A percentile compares a stretch with the other conserved stretches of the same genome.
Evolutionary conservation across 1,284 basidiomycete species (phyloP).

Genomic region (Trametes versicolor): DNA sequence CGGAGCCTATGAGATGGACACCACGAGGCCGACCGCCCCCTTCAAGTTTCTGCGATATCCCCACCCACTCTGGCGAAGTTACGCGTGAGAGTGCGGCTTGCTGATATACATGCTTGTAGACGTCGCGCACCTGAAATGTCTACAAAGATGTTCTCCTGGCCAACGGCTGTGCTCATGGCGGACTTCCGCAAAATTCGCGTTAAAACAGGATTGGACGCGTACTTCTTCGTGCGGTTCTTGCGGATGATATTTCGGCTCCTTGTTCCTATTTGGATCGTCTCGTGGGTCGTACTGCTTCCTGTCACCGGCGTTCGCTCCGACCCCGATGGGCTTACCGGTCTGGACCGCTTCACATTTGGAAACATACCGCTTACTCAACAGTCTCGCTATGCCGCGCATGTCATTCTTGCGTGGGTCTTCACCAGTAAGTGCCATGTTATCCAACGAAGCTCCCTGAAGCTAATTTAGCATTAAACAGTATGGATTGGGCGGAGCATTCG

Average conservation of each 20-base stretch:
- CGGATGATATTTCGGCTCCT: slow-evolving; percentile 85
- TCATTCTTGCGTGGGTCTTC: slow-evolving; percentile 78
- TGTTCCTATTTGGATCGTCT: slow-evolving; percentile 83
- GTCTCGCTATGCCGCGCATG: slow-evolving; percentile 77
- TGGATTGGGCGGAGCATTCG: slow-evolving; percentile 90
- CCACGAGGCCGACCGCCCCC: too few relatives aligned
- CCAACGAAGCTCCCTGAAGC: too few relatives aligned
- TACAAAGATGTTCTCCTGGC: slow-evolving; percentile 63
- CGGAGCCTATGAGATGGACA: too few relatives aligned
- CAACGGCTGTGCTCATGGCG: slow-evolving; percentile 61
- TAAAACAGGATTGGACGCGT: slow-evolving; percentile 92
- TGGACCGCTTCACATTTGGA: slow-evolving; percentile 86
- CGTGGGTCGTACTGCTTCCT: slow-evolving; percentile 79
- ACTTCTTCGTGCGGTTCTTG: slow-evolving; percentile 92
- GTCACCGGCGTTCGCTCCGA: slow-evolving; percentile 67
- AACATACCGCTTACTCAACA: slow-evolving; percentile 69
- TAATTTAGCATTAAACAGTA: slow-evolving; percentile 50
- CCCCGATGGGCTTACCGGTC: slow-evolving; percentile 60
- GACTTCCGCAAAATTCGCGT: slow-evolving; percentile 70
- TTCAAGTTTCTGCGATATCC: too few relatives aligned
- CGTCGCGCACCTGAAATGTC: slow-evolving; percentile 64
- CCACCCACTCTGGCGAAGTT: too few relatives aligned
- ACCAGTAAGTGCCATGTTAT: slow-evolving; percentile 76
- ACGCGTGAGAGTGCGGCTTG: not conserved
- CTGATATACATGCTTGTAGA: slow-evolving; percentile 44